phyloP scores from a whole-genome alignment of 768 basidiomycete genomes.

The Daedaleopsis nitida region DNA sequence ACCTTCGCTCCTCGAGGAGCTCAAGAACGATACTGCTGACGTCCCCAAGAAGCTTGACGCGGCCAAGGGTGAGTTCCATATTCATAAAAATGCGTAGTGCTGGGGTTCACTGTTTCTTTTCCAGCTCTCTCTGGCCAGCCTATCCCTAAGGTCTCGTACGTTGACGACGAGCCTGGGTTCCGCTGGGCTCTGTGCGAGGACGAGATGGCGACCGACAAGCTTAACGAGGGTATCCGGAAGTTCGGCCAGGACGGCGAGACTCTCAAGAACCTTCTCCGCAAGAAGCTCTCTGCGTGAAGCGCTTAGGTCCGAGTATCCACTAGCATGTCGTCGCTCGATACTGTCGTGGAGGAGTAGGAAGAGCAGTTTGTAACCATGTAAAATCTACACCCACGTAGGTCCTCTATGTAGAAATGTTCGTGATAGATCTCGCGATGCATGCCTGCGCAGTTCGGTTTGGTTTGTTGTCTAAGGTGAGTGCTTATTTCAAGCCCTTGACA shows the following conservation, averaged over 20 bases:
- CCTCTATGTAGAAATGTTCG: no score
- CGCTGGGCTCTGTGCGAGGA: conserved; percentile 92
- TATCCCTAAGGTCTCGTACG: conserved; percentile 77
- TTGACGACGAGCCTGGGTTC: conserved; percentile 97
- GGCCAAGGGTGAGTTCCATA: conserved; percentile 48
- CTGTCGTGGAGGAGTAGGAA: background rate
- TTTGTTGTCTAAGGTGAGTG: no score
- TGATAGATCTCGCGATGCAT: no score
- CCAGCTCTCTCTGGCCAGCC: conserved; percentile 58
- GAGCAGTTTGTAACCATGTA: conserved; percentile 14
- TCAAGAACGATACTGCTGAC: conserved; percentile 73
- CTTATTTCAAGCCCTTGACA: no score
- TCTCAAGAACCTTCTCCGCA: conserved; percentile 78
- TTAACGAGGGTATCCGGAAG: conserved; percentile 98
- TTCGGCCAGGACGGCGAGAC: conserved; percentile 95
- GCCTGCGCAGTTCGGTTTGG: no score
- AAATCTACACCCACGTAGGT: conserved; percentile 7
- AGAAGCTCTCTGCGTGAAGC: conserved; percentile 56
- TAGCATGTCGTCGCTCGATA: background rate
- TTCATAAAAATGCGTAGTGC: background rate
- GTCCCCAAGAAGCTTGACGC: conserved; percentile 88
- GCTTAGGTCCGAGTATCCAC: no score
- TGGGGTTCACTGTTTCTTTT: background rate
- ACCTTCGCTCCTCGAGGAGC: conserved; percentile 87
- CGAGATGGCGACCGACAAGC: conserved; percentile 97